phyloP scores from a whole-genome alignment of 2,329 filamentous ascomycete species.

The Tolypocladium ovalisporum region DNA sequence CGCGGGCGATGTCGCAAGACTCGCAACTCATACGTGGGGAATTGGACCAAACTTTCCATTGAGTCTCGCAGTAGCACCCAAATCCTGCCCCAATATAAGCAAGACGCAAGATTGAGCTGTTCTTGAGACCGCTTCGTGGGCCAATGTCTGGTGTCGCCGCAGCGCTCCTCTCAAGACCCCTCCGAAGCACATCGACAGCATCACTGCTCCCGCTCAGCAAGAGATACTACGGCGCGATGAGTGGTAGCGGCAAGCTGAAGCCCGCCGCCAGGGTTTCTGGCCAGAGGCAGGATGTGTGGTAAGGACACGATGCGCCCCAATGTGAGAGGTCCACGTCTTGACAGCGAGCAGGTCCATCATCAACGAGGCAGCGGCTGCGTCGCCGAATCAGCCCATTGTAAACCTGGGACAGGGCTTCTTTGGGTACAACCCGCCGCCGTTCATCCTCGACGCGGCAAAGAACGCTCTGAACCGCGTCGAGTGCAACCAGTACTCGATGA shows the following conservation, averaged over 20 bases:
- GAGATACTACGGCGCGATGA: constrained; percentile 22
- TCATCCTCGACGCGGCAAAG: constrained; percentile 87
- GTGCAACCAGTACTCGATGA: constrained; percentile 97
- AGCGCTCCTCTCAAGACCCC: constrained; percentile 1
- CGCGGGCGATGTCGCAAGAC: constrained; percentile 7
- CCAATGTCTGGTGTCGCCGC: constrained; percentile 5
- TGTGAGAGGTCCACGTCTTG: neutral
- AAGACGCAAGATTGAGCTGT: neutral
- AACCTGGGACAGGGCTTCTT: constrained; percentile 64
- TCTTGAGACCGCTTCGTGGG: neutral
- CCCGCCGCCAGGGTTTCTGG: constrained; percentile 38
- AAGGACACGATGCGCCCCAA: constrained; percentile 8
- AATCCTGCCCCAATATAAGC: neutral
- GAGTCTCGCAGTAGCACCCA: neutral
- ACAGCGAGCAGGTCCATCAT: constrained; percentile 43
- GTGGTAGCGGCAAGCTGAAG: constrained; percentile 33
- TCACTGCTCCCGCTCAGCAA: neutral
- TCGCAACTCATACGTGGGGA: constrained; percentile 3
- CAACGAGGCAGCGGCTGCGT: constrained; percentile 54
- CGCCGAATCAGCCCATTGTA: constrained; percentile 52
- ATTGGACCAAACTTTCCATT: neutral
- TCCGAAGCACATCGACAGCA: neutral
- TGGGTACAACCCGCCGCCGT: constrained; percentile 87
- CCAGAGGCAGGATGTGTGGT: constrained; percentile 43
- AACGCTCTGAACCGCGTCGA: constrained; percentile 80